Evolutionary conservation across 1,284 basidiomycete species (phyloP).

Genomic region (Fomitopsis betulina): DNA sequence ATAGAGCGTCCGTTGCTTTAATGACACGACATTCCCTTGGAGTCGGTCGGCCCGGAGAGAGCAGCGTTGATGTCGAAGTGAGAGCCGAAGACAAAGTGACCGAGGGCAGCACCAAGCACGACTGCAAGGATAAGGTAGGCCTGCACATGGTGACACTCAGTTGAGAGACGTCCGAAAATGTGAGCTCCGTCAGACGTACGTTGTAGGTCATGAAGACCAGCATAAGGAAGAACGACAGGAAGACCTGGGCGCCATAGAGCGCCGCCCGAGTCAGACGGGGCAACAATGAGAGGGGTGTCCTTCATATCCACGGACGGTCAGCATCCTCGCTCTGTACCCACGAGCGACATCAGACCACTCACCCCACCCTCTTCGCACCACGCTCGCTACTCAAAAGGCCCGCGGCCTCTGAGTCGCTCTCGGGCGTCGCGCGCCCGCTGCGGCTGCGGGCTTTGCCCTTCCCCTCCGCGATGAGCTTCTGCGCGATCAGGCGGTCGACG

Average conservation of each 20-base stretch:
- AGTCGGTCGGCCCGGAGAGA: slow-evolving; percentile 36
- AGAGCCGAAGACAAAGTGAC: slow-evolving; percentile 67
- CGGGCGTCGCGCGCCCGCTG: slow-evolving; percentile 41
- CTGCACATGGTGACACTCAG: slow-evolving; percentile 31
- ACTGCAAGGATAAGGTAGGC: slow-evolving; percentile 75
- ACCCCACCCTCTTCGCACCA: slow-evolving; percentile 37
- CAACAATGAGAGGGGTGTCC: slow-evolving; percentile 43
- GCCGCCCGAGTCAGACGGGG: slow-evolving; percentile 54
- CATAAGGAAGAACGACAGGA: slow-evolving; percentile 84
- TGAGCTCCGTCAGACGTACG: slow-evolving; percentile 36
- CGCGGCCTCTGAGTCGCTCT: slow-evolving; percentile 44
- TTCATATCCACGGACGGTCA: slow-evolving; percentile 19
- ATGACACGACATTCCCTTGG: slow-evolving; percentile 60
- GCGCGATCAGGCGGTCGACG: slow-evolving; percentile 56
- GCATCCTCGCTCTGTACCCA: neutral
- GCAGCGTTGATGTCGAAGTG: slow-evolving; percentile 55
- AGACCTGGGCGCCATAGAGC: slow-evolving; percentile 63
- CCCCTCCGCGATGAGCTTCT: slow-evolving; percentile 36
- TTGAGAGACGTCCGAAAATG: neutral
- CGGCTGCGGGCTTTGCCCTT: slow-evolving; percentile 38
- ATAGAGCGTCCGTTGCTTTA: slow-evolving; percentile 14
- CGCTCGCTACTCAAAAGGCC: slow-evolving; percentile 49
- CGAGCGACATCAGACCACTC: slow-evolving; percentile 20
- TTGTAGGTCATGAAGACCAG: slow-evolving; percentile 88
- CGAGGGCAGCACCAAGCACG: slow-evolving; percentile 64